phyloP scores from a whole-genome alignment of 129 eudicot genomes.

The Chrysanthemum makinoi region DNA sequence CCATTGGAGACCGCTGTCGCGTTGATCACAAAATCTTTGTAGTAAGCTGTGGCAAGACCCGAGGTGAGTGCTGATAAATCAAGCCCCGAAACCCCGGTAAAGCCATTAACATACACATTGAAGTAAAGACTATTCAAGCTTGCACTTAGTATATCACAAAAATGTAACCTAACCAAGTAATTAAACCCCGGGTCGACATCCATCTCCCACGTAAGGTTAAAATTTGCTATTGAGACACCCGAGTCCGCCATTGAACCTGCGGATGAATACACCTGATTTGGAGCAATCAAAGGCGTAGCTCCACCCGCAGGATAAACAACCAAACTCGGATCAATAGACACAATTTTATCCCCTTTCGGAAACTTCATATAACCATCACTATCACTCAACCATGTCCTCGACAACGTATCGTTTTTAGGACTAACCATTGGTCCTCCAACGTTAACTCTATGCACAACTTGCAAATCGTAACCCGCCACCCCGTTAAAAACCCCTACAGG shows the following conservation, averaged over 20 bases:
- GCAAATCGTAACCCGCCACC: constrained; percentile 44
- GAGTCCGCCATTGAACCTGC: constrained; percentile 84
- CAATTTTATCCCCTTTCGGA: constrained; percentile 58
- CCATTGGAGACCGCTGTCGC: constrained; percentile 57
- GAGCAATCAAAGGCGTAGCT: constrained; percentile 75
- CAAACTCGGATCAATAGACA: constrained; percentile 40
- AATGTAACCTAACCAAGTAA: constrained; percentile 76
- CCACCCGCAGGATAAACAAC: constrained; percentile 66
- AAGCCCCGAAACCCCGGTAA: constrained; percentile 55
- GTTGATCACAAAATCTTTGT: constrained; percentile 76
- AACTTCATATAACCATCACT: constrained; percentile 43
- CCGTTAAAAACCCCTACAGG: constrained; percentile 58
- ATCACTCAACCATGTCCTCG: constrained; percentile 79
- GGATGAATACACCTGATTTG: constrained; percentile 62
- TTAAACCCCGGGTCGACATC: constrained; percentile 64
- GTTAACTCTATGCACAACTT: constrained; percentile 66
- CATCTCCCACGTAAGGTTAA: constrained; percentile 87
- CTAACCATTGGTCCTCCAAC: constrained; percentile 74
- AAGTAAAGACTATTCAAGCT: constrained; percentile 68
- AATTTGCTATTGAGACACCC: constrained; percentile 46
- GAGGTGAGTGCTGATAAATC: constrained; percentile 76
- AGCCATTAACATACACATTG: constrained; percentile 68
- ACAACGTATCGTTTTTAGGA: constrained; percentile 71
- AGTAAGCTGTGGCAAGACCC: constrained; percentile 62
- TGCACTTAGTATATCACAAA: constrained; percentile 85